Base-by-base conservation (phyloP, 2,329 filamentous ascomycete species). In the Talaromyces sp. region DNA sequence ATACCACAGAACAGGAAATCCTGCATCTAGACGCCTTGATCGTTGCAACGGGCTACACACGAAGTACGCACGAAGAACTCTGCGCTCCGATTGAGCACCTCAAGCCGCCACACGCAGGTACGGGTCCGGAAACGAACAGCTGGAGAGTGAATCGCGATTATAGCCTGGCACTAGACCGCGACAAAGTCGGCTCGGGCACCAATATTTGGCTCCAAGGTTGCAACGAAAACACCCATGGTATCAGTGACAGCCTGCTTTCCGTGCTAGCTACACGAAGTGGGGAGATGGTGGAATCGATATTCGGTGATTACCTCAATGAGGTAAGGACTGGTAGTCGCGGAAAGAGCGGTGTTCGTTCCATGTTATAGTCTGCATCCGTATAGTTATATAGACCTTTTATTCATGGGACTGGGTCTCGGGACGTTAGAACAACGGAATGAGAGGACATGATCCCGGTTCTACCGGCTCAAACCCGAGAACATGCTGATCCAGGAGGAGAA, bases 181-280 rank as follows among this genome's bases (percentile, higher is more conserved):
- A 86, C 34, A 83, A 85, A 58, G 89, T 98, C 38, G 85, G 87
- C n/a, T 75, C 84, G 0, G 87, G 89, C 53, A 90, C 92, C 15
- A 93, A 93, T 3, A 84, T 98, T 66, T 98, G 91, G 90, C 83
- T 98, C 71, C 95, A 98, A 77, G 94, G 94, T 36, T 97, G 93
- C 81, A 96, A 93, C 76, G 93, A 98, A 82, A 88, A 85, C 68
- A 96, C 93, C 38, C 94, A 98, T 77, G 94, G 94, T 67, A 79
- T 96, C 78, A 92, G 91, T 75, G 91, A 96, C 77, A 92, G 89
- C 56, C 84, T 96, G 61, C 83, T 96, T 61, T 94, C 91, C 1
- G 90, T 95, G 68, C 81, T 95, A 68, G 87, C 91, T 6, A 87
- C 89, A 29, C 82, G 92, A 63, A 90, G 90, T 38, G 91, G 90